Evolutionary conservation across 805 yeast genomes (phyloP).

Genomic region (Metschnikowia similis): DNA sequence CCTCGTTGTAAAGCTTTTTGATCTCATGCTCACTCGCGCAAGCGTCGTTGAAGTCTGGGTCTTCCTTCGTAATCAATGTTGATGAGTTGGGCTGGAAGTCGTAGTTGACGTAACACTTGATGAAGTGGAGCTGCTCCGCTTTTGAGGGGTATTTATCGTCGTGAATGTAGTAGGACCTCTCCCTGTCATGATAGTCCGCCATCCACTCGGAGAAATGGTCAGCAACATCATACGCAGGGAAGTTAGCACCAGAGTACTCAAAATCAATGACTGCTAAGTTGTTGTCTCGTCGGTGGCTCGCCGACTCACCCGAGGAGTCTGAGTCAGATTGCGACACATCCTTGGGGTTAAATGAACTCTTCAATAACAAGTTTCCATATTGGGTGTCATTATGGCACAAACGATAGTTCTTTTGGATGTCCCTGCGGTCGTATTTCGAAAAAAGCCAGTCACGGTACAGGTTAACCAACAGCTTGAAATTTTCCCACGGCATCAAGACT

Average conservation of each 20-base stretch:
- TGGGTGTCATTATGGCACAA: conserved; percentile 97
- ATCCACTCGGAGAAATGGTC: conserved; percentile 98
- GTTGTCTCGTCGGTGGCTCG: conserved; percentile 31
- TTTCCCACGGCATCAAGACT: conserved; percentile 44
- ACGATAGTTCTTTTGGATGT: conserved; percentile 48
- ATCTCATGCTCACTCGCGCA: conserved; percentile 34
- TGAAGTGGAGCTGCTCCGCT: conserved; percentile 64
- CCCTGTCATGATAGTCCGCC: conserved; percentile 78
- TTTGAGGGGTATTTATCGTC: conserved; percentile 58
- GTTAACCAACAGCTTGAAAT: conserved; percentile 46
- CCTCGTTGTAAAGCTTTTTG: conserved; percentile 56
- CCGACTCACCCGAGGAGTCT: conserved; percentile 13
- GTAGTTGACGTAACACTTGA: conserved; percentile 75
- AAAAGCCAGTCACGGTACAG: conserved; percentile 63
- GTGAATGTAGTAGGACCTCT: conserved; percentile 48
- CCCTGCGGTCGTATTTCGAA: conserved; percentile 41
- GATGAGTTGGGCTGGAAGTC: conserved; percentile 38
- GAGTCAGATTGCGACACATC: conserved; percentile 25
- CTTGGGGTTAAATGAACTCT: conserved; percentile 49
- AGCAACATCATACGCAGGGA: conserved; percentile 85
- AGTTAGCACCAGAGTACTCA: conserved; percentile 89
- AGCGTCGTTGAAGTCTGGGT: conserved; percentile 17
- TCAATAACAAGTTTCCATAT: conserved; percentile 83
- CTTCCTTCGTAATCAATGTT: conserved; percentile 21
- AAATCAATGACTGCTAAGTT: conserved; percentile 91